A percentile compares a stretch with the other conserved stretches of the same genome.
Conservation (phyloP, 1,284 basidiomycete species). For the Ceratobasidium sp. region DNA sequence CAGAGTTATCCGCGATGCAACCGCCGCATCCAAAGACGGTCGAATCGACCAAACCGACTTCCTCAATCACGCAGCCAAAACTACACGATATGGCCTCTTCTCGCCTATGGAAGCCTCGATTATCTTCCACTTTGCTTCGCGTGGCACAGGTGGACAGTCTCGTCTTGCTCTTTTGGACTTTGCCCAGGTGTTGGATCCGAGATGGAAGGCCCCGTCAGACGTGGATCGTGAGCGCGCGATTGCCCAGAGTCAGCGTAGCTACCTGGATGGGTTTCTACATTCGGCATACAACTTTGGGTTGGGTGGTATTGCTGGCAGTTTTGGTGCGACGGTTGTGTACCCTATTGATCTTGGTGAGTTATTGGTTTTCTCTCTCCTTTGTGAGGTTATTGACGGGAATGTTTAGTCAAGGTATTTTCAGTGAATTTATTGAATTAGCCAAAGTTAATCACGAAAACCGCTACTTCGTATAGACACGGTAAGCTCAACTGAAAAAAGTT, state of each 20-base stretch:
- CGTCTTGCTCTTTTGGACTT: slow-evolving; percentile 89
- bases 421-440: background rate
- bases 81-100: slow-evolving; percentile 90
- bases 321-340: slow-evolving; percentile 94
- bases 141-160: slow-evolving; percentile 72
- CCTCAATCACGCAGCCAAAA: slow-evolving; percentile 78
- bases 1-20: slow-evolving; percentile 87
- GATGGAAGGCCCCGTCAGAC: slow-evolving; percentile 80
- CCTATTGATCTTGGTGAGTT: slow-evolving; percentile 93
- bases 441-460: background rate
- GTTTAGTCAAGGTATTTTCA: slow-evolving; percentile 74
- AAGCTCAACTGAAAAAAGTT: slow-evolving; percentile 47
- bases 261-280: slow-evolving; percentile 68
- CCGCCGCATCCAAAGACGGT: slow-evolving; percentile 89
- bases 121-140: slow-evolving; percentile 94
- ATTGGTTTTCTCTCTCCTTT: too few species aligned
- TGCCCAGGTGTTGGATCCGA: slow-evolving; percentile 87
- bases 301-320: slow-evolving; percentile 93
- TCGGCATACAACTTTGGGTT: slow-evolving; percentile 90
- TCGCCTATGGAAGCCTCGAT: slow-evolving; percentile 97
- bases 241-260: slow-evolving; percentile 55
- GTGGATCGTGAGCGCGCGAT: slow-evolving; percentile 55
- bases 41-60: slow-evolving; percentile 90
- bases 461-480: slow-evolving; percentile 72
- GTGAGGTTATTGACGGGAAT: slow-evolving; percentile 21